phyloP scores from a whole-genome alignment of 129 eudicot genomes.

The Flaveria robusta region DNA sequence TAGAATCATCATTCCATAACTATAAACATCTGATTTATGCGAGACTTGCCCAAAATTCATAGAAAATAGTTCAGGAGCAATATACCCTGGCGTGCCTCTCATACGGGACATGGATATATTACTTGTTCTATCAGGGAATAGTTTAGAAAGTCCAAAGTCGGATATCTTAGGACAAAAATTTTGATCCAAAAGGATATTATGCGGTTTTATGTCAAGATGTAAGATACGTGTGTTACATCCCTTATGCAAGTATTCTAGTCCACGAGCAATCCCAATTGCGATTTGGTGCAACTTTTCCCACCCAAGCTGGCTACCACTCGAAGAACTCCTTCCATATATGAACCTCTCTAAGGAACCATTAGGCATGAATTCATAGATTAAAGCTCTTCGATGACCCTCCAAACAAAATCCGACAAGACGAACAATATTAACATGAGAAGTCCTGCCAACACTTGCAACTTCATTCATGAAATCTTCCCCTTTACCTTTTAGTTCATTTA shows the following conservation, averaged over 20 bases:
- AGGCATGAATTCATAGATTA: background rate
- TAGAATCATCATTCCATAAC: background rate
- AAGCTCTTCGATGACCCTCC: too few relatives aligned
- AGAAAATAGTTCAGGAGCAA: background rate
- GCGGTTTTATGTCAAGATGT: constrained; percentile 2
- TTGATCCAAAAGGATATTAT: background rate
- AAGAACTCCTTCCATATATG: background rate
- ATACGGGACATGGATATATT: background rate
- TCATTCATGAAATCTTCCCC: too few relatives aligned
- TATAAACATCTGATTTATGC: background rate
- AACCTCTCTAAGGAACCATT: background rate
- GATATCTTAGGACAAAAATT: constrained; percentile 1
- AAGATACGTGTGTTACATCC: background rate
- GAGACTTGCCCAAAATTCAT: background rate
- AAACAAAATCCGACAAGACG: too few relatives aligned
- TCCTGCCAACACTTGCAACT: too few relatives aligned
- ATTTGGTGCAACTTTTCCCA: constrained; percentile 1
- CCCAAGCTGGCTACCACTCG: background rate
- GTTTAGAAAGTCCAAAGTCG: constrained; percentile 1
- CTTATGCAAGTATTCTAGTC: constrained; percentile 6
- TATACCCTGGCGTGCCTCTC: background rate
- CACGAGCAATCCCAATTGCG: background rate
- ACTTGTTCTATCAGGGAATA: constrained; percentile 6
- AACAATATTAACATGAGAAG: too few relatives aligned
- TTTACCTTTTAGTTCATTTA: too few relatives aligned